Base-by-base conservation (phyloP, 2,329 filamentous ascomycete genomes). In the Celoporthe dispersa region DNA sequence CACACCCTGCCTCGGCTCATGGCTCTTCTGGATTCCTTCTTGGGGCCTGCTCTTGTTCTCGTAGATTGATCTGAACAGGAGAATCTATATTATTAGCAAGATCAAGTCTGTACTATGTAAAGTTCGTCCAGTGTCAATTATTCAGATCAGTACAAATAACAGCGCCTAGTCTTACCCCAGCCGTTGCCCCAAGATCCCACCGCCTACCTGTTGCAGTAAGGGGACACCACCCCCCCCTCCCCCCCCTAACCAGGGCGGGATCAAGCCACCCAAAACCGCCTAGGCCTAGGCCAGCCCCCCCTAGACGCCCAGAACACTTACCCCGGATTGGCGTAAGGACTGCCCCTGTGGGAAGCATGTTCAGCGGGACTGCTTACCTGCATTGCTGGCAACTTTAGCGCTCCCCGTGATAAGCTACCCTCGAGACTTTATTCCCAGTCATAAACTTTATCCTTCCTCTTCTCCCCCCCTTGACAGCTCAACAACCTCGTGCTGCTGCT, bases 271-370 rank as follows among this genome's bases (percentile, higher is more conserved):
- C n/a, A n/a, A n/a, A n/a, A n/a, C 14, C 11, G 51, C 51, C 51
- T 31, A n/a, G n/a, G n/a, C n/a, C n/a, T n/a, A 28, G 51, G n/a
- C 51, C 51, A 31, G 53, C 53, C 60, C 64, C n/a, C 48, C 48
- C 64, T 31, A 57, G 33, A 39, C 41, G 48, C 33, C 33, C 33
- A 14, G 64, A 68, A 59, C 44, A 48, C 66, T 67, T 68, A 68
- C 66, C 59, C 59, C 41, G 66, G 66, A 68, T 68, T 68, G 66
- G 66, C 66, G 64, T 55, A 28, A 35, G 44, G 63, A 37, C 22
- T 51, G 28, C 63, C 63, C 63, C 63, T 53, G 28, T 25, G 41
- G 22, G 31, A 37, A 55, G 63, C 63, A 57, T 35, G 37, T 59
- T 37, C 63, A 37, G 63, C 64, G 39, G 53, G 37, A 55, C 25